Conservation (phyloP, 2,329 filamentous ascomycete species). For the Juglanconis oblonga region DNA sequence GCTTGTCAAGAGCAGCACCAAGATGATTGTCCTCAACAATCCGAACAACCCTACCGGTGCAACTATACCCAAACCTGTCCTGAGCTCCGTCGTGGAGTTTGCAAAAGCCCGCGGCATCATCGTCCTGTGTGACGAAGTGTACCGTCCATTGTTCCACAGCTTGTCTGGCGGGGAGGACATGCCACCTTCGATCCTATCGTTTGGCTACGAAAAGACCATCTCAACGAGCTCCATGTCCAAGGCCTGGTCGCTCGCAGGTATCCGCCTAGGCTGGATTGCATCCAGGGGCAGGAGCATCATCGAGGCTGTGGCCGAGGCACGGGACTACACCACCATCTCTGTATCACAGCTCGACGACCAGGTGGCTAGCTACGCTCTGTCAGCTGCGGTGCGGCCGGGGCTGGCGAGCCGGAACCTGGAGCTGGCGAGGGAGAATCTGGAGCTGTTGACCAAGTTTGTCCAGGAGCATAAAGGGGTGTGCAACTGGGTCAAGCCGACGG, state of each 20-base stretch:
- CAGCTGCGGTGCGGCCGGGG: slow-evolving; percentile 36
- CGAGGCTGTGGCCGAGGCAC: slow-evolving; percentile 58
- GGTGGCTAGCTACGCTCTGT: slow-evolving; percentile 72
- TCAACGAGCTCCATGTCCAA: slow-evolving; percentile 82
- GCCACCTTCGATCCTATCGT: slow-evolving; percentile 66
- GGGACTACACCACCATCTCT: slow-evolving; percentile 84
- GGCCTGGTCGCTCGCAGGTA: slow-evolving; percentile 77
- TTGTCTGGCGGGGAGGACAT: slow-evolving; percentile 46
- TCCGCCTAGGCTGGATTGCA: slow-evolving; percentile 81
- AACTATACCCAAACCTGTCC: slow-evolving; percentile 58
- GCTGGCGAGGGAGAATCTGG: slow-evolving; percentile 66
- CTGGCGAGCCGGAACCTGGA: slow-evolving; percentile 53
- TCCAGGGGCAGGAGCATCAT: slow-evolving; percentile 62
- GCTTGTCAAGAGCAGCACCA: slow-evolving; percentile 67
- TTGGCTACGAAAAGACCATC: slow-evolving; percentile 69
- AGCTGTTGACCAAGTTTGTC: slow-evolving; percentile 65
- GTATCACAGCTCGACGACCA: slow-evolving; percentile 81
- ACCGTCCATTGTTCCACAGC: slow-evolving; percentile 77
- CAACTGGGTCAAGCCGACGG: slow-evolving; percentile 70
- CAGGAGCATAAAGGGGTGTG: slow-evolving; percentile 61
- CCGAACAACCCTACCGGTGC: slow-evolving; percentile 82
- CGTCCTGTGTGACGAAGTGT: slow-evolving; percentile 77
- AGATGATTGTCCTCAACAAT: slow-evolving; percentile 63
- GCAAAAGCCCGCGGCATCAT: slow-evolving; percentile 62
- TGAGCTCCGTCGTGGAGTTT: slow-evolving; percentile 61